Conservation (phyloP, 495 filamentous ascomycete genomes). For the Parathielavia appendiculata region DNA sequence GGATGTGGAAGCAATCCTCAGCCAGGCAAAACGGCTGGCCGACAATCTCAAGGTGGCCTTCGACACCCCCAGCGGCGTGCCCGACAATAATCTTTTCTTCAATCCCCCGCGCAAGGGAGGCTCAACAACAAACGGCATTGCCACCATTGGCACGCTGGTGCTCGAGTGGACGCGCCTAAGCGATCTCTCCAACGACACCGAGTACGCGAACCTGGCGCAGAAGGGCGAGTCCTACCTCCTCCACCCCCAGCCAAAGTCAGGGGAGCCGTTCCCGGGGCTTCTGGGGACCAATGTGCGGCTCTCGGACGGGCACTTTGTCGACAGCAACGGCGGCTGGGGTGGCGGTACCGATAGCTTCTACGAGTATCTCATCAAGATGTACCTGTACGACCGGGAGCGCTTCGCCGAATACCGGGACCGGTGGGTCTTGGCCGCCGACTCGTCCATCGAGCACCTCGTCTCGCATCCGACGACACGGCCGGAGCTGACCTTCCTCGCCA, state of each 20-base stretch:
- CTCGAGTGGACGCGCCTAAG: slow-evolving; percentile 83
- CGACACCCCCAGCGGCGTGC: slow-evolving; percentile 68
- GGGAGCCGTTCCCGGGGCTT: slow-evolving; percentile 73
- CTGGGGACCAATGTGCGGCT: slow-evolving; percentile 65
- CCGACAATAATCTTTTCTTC: slow-evolving; percentile 66
- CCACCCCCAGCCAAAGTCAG: slow-evolving; percentile 53
- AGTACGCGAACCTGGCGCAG: slow-evolving; percentile 63
- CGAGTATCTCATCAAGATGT: slow-evolving; percentile 95
- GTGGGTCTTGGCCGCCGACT: slow-evolving; percentile 75
- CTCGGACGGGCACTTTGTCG: slow-evolving; percentile 58
- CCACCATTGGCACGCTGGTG: slow-evolving; percentile 66
- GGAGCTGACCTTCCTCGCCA: slow-evolving; percentile 70
- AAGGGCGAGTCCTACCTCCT: slow-evolving; percentile 69
- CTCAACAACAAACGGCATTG: slow-evolving; percentile 58
- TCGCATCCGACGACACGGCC: slow-evolving; percentile 66
- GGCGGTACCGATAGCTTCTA: slow-evolving; percentile 81
- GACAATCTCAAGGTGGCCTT: slow-evolving; percentile 74
- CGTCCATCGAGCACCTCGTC: slow-evolving; percentile 63
- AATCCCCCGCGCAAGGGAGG: slow-evolving; percentile 44
- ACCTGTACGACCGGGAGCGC: slow-evolving; percentile 65
- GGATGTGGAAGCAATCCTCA: slow-evolving; percentile 53
- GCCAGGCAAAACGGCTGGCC: slow-evolving; percentile 64
- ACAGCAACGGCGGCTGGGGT: slow-evolving; percentile 69
- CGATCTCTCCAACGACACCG: slow-evolving; percentile 63
- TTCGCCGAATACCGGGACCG: slow-evolving; percentile 62